Evolutionary conservation across 1,139 yeast species (phyloP).

Genomic region (Geotrichum cucujoidarum): DNA sequence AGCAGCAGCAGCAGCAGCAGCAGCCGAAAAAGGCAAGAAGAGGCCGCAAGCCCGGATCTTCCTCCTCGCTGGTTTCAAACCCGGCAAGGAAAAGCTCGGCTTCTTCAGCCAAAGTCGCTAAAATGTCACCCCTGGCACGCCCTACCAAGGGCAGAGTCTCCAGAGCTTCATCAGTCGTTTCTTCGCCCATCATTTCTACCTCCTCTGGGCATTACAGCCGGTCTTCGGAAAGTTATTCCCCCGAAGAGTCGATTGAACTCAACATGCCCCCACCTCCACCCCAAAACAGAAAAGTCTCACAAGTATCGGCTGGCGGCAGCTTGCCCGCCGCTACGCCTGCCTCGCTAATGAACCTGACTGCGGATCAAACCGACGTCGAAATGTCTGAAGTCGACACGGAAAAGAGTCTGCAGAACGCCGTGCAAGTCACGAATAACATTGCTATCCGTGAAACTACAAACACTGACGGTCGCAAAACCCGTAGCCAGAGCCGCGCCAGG

Average conservation of each 20-base stretch:
- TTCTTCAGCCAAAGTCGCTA: conserved; percentile 20
- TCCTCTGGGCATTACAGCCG: conserved; percentile 12
- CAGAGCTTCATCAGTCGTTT: conserved; percentile 15
- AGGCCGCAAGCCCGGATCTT: conserved; percentile 6
- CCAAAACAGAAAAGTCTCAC: not conserved
- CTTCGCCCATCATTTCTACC: conserved; percentile 22
- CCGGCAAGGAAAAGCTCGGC: conserved; percentile 16
- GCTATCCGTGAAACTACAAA: conserved; percentile 14
- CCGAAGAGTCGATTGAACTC: conserved; percentile 21
- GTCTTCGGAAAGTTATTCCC: conserved; percentile 27
- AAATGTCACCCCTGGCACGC: conserved; percentile 26
- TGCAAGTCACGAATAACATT: conserved; percentile 27
- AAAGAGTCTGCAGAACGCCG: conserved; percentile 28
- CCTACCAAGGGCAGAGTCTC: conserved; percentile 19
- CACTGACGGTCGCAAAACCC: not conserved
- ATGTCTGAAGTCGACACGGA: conserved; percentile 22
- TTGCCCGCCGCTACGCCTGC: conserved; percentile 40
- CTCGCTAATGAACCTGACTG: conserved; percentile 41
- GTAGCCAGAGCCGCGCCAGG: conserved; percentile 4
- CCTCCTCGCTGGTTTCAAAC: no score
- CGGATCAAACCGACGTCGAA: conserved; percentile 20
- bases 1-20: not conserved
- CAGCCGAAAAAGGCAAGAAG: not conserved
- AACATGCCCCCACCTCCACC: conserved; percentile 29
- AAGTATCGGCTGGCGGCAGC: conserved; percentile 3